phyloP scores from a whole-genome alignment of 768 basidiomycete genomes.

The Boletus edulis region DNA sequence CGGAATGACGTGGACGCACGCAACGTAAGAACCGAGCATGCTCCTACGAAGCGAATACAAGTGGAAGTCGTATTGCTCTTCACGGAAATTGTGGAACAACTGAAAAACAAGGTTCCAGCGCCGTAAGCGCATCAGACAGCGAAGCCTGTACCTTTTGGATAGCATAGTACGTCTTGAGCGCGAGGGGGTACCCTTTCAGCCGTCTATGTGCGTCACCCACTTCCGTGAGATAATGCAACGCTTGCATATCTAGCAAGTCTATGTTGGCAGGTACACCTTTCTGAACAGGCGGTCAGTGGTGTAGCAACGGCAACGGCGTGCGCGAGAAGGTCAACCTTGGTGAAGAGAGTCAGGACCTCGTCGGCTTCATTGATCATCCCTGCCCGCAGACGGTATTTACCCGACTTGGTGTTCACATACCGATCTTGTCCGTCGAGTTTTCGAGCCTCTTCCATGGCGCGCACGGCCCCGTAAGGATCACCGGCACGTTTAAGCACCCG shows the following conservation, averaged over 20 bases:
- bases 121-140: background rate
- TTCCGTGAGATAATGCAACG: slow-evolving; percentile 80
- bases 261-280: slow-evolving; percentile 81
- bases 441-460: slow-evolving; percentile 76
- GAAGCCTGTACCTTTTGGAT: slow-evolving; percentile 59
- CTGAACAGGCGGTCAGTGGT: slow-evolving; percentile 40
- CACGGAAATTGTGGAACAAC: slow-evolving; percentile 85
- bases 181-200: slow-evolving; percentile 65
- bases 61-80: slow-evolving; percentile 98
- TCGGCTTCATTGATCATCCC: slow-evolving; percentile 78
- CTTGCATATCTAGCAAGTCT: slow-evolving; percentile 97
- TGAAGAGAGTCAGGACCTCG: slow-evolving; percentile 79
- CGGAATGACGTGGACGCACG: slow-evolving; percentile 47
- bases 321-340: slow-evolving; percentile 62
- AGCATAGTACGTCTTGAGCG: slow-evolving; percentile 81
- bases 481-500: slow-evolving; percentile 86
- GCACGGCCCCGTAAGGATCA: slow-evolving; percentile 72
- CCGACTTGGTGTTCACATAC: slow-evolving; percentile 91
- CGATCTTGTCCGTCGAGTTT: slow-evolving; percentile 90
- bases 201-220: slow-evolving; percentile 71
- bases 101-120: slow-evolving; percentile 27
- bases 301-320: background rate
- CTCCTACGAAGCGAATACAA: slow-evolving; percentile 89
- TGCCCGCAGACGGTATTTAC: slow-evolving; percentile 85
- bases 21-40: slow-evolving; percentile 80